These are phyloP conservation scores for Lactarius tabidus DNA, from an alignment of 768 basidiomycete species.

Conservation along the genomic window DNA sequence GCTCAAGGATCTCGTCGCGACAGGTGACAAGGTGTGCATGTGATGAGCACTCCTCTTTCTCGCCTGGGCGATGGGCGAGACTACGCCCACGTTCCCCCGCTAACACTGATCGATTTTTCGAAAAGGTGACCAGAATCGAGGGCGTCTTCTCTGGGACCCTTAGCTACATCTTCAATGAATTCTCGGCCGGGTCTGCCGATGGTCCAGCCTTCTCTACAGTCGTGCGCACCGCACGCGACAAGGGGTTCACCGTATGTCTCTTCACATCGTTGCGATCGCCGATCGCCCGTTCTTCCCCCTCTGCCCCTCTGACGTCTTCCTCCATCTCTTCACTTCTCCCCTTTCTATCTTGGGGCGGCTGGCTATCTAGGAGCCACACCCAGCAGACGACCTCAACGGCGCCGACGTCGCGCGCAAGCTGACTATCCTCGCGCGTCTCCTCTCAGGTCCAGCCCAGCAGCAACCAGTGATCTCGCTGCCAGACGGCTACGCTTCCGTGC, in stretches of 20 bases:
- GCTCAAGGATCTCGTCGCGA: constrained; percentile 85
- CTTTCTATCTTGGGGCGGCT: not conserved
- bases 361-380: constrained; percentile 84
- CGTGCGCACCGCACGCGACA: constrained; percentile 81
- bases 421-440: constrained; percentile 85
- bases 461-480: constrained; percentile 43
- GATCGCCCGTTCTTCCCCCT: not conserved
- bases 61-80: not conserved
- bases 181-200: constrained; percentile 64
- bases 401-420: constrained; percentile 97
- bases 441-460: constrained; percentile 43
- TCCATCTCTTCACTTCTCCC: not conserved
- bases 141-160: constrained; percentile 97
- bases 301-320: not conserved
- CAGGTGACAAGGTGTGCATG: constrained; percentile 77
- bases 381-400: constrained; percentile 93
- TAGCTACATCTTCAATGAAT: constrained; percentile 98
- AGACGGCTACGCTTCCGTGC: constrained; percentile 76
- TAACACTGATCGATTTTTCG: constrained; percentile 2
- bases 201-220: constrained; percentile 85
- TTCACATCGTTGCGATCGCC: not conserved
- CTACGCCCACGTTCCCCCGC: not conserved
- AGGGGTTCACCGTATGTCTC: constrained; percentile 82
- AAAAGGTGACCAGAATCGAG: constrained; percentile 84
- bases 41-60: not conserved